Evolutionary conservation across 139 green algal species (phyloP).

Genomic region (Haematococcus sp.): DNA sequence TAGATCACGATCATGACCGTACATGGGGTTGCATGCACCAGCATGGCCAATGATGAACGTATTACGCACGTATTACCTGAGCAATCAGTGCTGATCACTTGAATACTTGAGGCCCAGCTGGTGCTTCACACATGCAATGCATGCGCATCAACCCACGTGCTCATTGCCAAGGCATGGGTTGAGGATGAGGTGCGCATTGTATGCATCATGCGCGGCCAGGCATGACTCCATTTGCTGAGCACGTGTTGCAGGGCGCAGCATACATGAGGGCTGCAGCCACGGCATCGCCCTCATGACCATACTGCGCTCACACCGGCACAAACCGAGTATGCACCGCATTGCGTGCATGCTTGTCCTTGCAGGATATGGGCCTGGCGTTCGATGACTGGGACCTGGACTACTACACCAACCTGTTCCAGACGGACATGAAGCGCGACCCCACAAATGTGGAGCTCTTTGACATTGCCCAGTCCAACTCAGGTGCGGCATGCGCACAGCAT

Average conservation of each 20-base stretch:
- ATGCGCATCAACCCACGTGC: too few species aligned
- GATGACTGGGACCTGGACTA: constrained; percentile 96
- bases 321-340: too few species aligned
- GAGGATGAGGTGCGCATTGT: too few species aligned
- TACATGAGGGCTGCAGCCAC: too few species aligned
- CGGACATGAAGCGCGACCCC: constrained; percentile 92
- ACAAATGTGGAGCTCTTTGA: constrained; percentile 99
- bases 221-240: constrained; percentile 10
- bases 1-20: too few species aligned
- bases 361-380: constrained; percentile 95
- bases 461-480: constrained; percentile 79
- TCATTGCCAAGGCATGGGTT: too few species aligned
- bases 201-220: too few species aligned
- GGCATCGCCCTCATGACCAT: too few species aligned
- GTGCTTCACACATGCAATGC: too few species aligned
- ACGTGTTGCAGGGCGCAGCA: constrained; percentile 1
- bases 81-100: constrained; percentile 16
- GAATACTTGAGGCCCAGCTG: constrained; percentile 24
- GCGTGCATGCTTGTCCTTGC: constrained; percentile 3
- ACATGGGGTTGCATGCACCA: too few species aligned
- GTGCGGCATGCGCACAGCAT: too few species aligned
- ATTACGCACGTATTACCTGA: constrained; percentile 36
- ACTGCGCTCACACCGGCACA: too few species aligned
- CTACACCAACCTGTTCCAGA: constrained; percentile 84
- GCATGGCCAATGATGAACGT: constrained; percentile 12